These are phyloP conservation scores for Ramichloridium luteum DNA, from an alignment of 2,329 filamentous ascomycete genomes.

Conservation along the genomic window DNA sequence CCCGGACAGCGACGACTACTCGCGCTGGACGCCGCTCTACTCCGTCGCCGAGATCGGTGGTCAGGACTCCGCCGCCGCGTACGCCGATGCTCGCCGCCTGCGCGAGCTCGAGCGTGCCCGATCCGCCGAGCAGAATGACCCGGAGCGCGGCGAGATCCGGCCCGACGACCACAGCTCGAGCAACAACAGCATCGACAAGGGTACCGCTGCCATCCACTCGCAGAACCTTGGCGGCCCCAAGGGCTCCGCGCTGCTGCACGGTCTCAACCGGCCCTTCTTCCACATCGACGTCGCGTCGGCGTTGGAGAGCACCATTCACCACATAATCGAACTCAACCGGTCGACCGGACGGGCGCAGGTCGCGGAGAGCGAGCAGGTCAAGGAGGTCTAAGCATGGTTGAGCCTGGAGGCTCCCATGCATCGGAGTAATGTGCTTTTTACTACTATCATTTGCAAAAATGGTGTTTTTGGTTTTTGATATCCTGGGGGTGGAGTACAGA, in stretches of 20 bases:
- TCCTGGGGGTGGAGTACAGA: no score
- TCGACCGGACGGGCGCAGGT: no score
- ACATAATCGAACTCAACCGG: no score
- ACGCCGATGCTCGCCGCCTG: conserved; percentile 53
- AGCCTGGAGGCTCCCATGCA: no score
- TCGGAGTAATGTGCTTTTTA: no score
- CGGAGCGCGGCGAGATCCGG: conserved; percentile 15
- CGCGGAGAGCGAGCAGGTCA: no score
- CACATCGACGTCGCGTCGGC: conserved; percentile 86
- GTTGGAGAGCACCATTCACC: conserved; percentile 73
- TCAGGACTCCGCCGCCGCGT: conserved; percentile 53
- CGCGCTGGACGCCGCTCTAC: conserved; percentile 90
- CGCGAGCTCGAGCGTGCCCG: conserved; percentile 29
- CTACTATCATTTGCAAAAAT: no score
- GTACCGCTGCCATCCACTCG: conserved; percentile 31
- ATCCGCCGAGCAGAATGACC: conserved; percentile 20
- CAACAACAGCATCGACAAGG: conserved; percentile 29
- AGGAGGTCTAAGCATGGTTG: no score
- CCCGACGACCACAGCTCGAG: conserved; percentile 13
- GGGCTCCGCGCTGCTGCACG: conserved; percentile 61
- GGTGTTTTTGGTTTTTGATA: no score
- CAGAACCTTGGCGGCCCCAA: conserved; percentile 18
- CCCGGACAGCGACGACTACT: conserved; percentile 36
- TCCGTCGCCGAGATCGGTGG: conserved; percentile 79
- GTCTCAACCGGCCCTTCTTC: conserved; percentile 84